Evolutionary conservation across 495 filamentous ascomycete genomes (phyloP).

Genomic region (Rusavskia elegans): DNA sequence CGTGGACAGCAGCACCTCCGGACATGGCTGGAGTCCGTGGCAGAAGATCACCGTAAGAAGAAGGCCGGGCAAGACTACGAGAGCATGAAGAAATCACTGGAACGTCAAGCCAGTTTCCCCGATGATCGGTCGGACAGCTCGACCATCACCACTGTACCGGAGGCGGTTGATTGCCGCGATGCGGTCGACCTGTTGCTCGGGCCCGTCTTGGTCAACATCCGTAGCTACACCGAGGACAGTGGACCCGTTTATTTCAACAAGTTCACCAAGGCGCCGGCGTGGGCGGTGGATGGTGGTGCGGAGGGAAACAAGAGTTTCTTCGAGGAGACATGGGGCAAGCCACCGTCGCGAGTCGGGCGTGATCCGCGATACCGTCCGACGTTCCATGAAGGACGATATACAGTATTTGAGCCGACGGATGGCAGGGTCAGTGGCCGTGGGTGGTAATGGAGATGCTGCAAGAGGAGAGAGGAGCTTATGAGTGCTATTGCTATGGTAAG

Average conservation of each 20-base stretch:
- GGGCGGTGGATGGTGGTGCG: conserved; percentile 9
- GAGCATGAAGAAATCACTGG: neutral
- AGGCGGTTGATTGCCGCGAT: neutral
- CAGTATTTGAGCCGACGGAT: conserved; percentile 4
- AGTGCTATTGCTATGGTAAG: neutral
- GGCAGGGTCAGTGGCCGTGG: neutral
- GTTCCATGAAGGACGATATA: conserved; percentile 6
- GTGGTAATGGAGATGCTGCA: neutral
- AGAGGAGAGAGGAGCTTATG: neutral
- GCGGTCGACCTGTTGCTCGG: neutral
- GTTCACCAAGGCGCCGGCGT: conserved; percentile 4
- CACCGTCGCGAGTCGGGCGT: conserved; percentile 11
- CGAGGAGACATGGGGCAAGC: conserved; percentile 12
- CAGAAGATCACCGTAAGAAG: neutral
- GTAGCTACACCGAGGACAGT: conserved; percentile 1
- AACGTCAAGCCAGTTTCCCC: neutral
- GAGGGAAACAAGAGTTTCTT: conserved; percentile 14
- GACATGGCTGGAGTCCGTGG: neutral
- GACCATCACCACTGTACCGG: neutral
- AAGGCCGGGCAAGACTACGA: neutral
- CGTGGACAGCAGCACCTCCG: neutral
- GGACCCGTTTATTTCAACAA: neutral
- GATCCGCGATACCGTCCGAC: conserved; percentile 13
- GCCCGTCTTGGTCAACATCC: conserved; percentile 1
- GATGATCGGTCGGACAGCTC: neutral